Evolutionary conservation across 169 alveolate genomes (phyloP).

Genomic region (Ichthyophthirius multifiliis): DNA sequence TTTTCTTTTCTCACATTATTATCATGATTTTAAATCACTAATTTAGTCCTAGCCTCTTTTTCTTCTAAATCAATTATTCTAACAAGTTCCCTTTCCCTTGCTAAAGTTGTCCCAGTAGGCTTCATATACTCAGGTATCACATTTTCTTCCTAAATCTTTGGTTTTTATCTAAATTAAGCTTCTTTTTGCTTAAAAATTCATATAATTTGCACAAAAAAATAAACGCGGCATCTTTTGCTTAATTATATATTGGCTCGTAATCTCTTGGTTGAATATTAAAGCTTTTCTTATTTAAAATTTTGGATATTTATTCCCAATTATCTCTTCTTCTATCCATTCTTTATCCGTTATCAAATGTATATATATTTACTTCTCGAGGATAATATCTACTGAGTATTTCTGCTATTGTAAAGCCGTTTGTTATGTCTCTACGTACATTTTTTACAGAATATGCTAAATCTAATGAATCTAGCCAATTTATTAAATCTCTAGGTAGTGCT

Average conservation of each 20-base stretch:
- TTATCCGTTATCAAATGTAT: conserved; percentile 69
- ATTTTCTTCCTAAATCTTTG: neutral
- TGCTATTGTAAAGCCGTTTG: conserved; percentile 82
- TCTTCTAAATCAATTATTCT: conserved; percentile 35
- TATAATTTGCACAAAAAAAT: conserved; percentile 14
- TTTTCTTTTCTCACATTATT: conserved; percentile 32
- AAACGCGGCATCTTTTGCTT: conserved; percentile 43
- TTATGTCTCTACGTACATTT: conserved; percentile 78
- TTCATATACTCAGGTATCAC: neutral
- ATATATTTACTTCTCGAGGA: conserved; percentile 79
- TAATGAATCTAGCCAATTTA: conserved; percentile 74
- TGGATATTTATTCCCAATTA: conserved; percentile 79
- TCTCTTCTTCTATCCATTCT: conserved; percentile 58
- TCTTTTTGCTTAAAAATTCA: conserved; percentile 33
- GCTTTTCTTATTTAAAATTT: conserved; percentile 53
- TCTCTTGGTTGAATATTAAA: conserved; percentile 42
- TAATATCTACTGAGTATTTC: conserved; percentile 74
- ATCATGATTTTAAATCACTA: conserved; percentile 14
- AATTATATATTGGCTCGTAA: conserved; percentile 39
- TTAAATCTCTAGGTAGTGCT: conserved; percentile 74
- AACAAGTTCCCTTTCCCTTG: conserved; percentile 33
- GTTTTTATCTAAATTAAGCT: conserved; percentile 17
- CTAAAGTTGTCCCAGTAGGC: conserved; percentile 19
- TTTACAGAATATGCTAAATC: conserved; percentile 76
- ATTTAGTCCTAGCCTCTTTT: conserved; percentile 18